Evolutionary conservation across 2,329 filamentous ascomycete genomes (phyloP).

Genomic region (Aspergillus flavus): DNA sequence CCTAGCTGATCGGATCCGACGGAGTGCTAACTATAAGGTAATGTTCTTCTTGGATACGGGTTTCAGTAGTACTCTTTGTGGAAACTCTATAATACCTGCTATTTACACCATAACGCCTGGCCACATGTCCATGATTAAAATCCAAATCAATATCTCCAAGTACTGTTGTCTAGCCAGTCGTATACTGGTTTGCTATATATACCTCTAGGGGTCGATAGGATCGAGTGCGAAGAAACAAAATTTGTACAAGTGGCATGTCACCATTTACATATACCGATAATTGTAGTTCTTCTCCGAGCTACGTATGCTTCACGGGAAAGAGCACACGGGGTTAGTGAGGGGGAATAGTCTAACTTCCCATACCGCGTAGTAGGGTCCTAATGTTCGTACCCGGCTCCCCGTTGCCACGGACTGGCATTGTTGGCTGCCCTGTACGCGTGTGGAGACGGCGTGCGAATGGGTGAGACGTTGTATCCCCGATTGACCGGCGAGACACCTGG

Average conservation of each 20-base stretch:
- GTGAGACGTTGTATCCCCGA: neutral
- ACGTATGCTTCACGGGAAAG: neutral
- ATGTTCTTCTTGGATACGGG: neutral
- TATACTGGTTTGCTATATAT: neutral
- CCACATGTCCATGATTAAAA: neutral
- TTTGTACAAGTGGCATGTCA: neutral
- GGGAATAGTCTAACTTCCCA: neutral
- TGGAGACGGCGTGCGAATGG: constrained; percentile 29
- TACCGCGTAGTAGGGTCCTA: neutral
- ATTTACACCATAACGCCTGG: neutral
- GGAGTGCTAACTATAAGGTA: neutral
- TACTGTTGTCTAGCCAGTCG: neutral
- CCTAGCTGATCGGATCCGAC: neutral
- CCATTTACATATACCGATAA: neutral
- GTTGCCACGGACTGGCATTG: constrained; percentile 64
- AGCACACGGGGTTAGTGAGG: neutral
- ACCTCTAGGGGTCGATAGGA: neutral
- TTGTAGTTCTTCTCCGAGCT: neutral
- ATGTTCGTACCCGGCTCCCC: constrained; percentile 63
- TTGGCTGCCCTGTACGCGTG: constrained; percentile 47
- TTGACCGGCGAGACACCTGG: neutral
- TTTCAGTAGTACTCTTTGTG: neutral
- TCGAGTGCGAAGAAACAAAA: neutral
- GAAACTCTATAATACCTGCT: neutral
- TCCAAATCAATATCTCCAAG: neutral